Evolutionary conservation across 345 rosid species (phyloP), one percentile per base, ranked within the genome.

Genomic region (Conringia planisiliqua): DNA sequence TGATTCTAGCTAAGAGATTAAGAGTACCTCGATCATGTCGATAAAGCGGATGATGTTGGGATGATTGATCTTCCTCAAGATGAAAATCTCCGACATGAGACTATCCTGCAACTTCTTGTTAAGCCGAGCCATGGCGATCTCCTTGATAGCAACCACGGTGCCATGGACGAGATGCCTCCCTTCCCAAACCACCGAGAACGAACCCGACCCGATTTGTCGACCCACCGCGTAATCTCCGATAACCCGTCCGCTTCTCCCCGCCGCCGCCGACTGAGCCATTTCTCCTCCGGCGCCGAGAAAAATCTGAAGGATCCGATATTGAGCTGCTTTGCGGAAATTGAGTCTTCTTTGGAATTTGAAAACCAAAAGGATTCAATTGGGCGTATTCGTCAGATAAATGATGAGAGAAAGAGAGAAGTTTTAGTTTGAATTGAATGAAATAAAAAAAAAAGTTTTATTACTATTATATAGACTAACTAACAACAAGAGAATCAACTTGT

Each of bases 91-190:
- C 1, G 96, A 90, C 89, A 87, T 82, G 60, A 96, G 96, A 82
- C 98, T 92, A 2, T 92, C 98, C 65, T 84, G 99, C 73, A 96
- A 73, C 86, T 92, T 92, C 86, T 87, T 88, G 70, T 81, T 86
- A 62, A 96, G 90, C 58, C 90, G 76, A 35, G 81, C 63, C 70
- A 73, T 88, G 18, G 68, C 86, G 79, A 96, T 96, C 93, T 96
- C 99, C 72, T 96, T 96, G 62, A 96, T 96, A 48, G 99, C 99
- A 62, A 96, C 99, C 57, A 89, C 90, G 56, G 88, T 96, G 60
- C 97, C 98, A 71, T 92, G 91, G 42, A 87, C 85, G 22, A 95
- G 85, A 78, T 96, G 99, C 78, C 89, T 82, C 43, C 94, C 99
- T 67, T 88, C 96, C 94, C 94, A 96, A 10, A 96, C 99, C 39